phyloP scores from a whole-genome alignment of 2,329 filamentous ascomycete species.

The Scedosporium boydii region DNA sequence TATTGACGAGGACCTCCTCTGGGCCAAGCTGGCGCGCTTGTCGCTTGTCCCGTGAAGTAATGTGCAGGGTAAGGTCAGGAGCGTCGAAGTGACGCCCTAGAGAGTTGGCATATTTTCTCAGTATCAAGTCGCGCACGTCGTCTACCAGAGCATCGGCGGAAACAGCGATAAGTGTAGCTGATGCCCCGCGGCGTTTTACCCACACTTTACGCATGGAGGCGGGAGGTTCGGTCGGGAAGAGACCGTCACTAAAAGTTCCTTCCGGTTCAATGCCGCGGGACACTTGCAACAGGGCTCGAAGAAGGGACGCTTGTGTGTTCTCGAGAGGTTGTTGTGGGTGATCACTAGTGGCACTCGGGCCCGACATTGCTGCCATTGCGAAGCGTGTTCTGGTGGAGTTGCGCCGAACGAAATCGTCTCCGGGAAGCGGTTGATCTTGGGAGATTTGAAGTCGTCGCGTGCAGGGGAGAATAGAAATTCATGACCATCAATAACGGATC shows the following conservation, averaged over 20 bases:
- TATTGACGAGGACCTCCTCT: conserved; percentile 72
- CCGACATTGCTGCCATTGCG: neutral
- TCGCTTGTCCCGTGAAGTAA: conserved; percentile 54
- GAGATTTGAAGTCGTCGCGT: too few species aligned
- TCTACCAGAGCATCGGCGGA: conserved; percentile 86
- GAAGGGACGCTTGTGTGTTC: conserved; percentile 27
- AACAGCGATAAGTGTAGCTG: conserved; percentile 78
- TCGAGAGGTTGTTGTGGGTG: conserved; percentile 34
- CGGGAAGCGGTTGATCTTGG: too few species aligned
- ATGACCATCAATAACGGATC: too few species aligned
- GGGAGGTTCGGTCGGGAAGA: conserved; percentile 29
- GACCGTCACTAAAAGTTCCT: conserved; percentile 21
- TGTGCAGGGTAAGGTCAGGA: conserved; percentile 75
- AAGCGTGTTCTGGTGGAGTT: neutral
- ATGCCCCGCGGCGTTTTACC: conserved; percentile 81
- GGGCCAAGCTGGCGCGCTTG: conserved; percentile 62
- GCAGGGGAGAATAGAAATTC: too few species aligned
- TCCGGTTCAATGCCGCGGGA: conserved; percentile 27
- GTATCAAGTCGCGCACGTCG: conserved; percentile 83
- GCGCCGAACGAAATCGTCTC: too few species aligned
- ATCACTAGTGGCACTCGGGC: conserved; percentile 20
- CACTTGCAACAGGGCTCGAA: conserved; percentile 43
- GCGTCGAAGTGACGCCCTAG: conserved; percentile 82
- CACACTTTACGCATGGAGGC: conserved; percentile 78
- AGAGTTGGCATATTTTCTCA: conserved; percentile 90